Base-by-base conservation (phyloP, 495 filamentous ascomycete species). In the Aspergillus sparsus region DNA sequence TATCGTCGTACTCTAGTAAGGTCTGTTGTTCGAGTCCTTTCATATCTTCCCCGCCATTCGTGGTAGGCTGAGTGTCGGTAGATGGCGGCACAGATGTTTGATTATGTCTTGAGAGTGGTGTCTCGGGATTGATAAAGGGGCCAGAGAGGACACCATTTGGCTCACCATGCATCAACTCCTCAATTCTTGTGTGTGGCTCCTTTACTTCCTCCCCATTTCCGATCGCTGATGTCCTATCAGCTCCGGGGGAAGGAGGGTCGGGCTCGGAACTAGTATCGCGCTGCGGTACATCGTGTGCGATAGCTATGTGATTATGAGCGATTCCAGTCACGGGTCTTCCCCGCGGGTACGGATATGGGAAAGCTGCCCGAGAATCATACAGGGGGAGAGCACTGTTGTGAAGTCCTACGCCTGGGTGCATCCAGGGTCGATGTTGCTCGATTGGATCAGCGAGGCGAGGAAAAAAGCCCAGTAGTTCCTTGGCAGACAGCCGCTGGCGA, bases 381-480 rank as follows among this genome's bases (percentile, higher is more conserved):
- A 62, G 49, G 13, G 66, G 66, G 10, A 66, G 37, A 41, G 60
- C 57, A 15, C 61, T 56, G 42, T 64, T 66, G 33, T 62, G 57
- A 35, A 66, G 57, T 7, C 63, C 67, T 21, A 69, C 59, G 9
- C 63, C 63, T 7, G 63, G 57, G 8, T 61, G 61, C 16, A 57
- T 57, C n/a, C 55, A 46, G 12, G 60, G 52, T 7, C 55, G n/a
- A 5, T 42, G n/a, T 18, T 45, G 55, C 6, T 61, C 58, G 32
- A 39, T 53, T 33, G 42, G 16, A n/a, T 35, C 42, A 44, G 35
- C 47, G 11, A 63, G 55, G 7, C 61, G 53, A 21, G 83, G 83
- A 60, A 85, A 86, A 34, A 80, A 66, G 1, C 50, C 57, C 15
- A 87, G 67, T 32, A 87, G 74, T 18, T 87, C 84, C 59, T 83